Conservation (phyloP, 2,329 filamentous ascomycete species). For the Dactylellina haptotyla region DNA sequence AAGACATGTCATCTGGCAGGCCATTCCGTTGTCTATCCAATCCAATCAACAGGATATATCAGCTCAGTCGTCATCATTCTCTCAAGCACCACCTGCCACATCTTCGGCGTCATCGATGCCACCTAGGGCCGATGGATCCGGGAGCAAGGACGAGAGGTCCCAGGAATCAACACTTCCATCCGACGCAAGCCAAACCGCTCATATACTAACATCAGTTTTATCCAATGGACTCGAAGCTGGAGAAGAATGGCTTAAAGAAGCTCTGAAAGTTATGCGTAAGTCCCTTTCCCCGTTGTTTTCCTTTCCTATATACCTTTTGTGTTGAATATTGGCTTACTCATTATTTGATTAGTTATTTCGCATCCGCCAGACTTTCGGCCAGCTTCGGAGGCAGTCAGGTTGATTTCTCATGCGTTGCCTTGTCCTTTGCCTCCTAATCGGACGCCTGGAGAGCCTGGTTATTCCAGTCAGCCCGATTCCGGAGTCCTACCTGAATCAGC, state of each 20-base stretch:
- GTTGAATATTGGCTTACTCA: no score
- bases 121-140: constrained; percentile 14
- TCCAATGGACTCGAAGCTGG: constrained; percentile 46
- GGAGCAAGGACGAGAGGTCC: constrained; percentile 16
- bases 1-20: constrained; percentile 36
- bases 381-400: constrained; percentile 56
- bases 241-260: constrained; percentile 46
- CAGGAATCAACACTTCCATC: not conserved
- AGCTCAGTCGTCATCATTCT: constrained; percentile 7
- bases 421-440: constrained; percentile 56
- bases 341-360: constrained; percentile 30
- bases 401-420: constrained; percentile 58
- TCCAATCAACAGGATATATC: not conserved
- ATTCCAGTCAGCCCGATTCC: constrained; percentile 51
- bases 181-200: constrained; percentile 15
- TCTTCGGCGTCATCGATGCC: constrained; percentile 18
- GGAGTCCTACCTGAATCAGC: constrained; percentile 56
- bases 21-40: constrained; percentile 20
- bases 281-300: not conserved
- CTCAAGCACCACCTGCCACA: constrained; percentile 17
- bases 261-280: constrained; percentile 51
- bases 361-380: constrained; percentile 54
- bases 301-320: not conserved
- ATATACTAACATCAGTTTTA: constrained; percentile 38
- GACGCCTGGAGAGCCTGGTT: constrained; percentile 47